Evolutionary conservation across 805 yeast genomes (phyloP).

Genomic region (Hemisphaericaspora nanyangensis): DNA sequence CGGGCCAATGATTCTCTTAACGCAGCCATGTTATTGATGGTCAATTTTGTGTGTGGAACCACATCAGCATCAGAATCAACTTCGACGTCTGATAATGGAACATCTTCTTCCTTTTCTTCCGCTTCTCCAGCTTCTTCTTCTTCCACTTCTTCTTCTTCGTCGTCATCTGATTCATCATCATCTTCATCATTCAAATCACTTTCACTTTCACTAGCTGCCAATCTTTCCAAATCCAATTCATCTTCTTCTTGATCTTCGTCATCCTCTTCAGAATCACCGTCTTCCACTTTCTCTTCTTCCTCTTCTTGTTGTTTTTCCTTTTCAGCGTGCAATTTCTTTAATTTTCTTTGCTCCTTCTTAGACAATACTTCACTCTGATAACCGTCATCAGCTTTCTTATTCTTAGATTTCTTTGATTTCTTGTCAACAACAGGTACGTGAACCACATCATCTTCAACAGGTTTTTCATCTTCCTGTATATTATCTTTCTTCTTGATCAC

Average conservation of each 20-base stretch:
- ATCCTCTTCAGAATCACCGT: constrained; percentile 36
- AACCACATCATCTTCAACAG: constrained; percentile 8
- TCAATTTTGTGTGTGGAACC: constrained; percentile 85
- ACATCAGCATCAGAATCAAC: constrained; percentile 92
- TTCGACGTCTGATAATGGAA: constrained; percentile 88
- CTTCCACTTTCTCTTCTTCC: constrained; percentile 28
- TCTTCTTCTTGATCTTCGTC: constrained; percentile 44
- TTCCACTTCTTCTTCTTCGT: constrained; percentile 30
- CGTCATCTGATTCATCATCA: constrained; percentile 28
- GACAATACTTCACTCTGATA: constrained; percentile 52
- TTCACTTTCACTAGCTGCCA: constrained; percentile 55
- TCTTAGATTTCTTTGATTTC: constrained; percentile 11
- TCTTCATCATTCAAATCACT: constrained; percentile 32
- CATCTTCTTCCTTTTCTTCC: constrained; percentile 67
- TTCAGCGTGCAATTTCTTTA: constrained; percentile 46
- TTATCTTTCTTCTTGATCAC: constrained; percentile 9
- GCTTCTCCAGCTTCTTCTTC: constrained; percentile 48
- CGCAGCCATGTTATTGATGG: constrained; percentile 86
- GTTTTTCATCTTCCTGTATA: constrained; percentile 5
- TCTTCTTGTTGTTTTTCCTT: constrained; percentile 12
- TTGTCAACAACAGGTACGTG: constrained; percentile 6
- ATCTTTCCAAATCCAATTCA: constrained; percentile 46
- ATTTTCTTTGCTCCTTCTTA: constrained; percentile 59
- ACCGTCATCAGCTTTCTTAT: constrained; percentile 21
- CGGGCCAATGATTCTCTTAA: constrained; percentile 64